phyloP scores from a whole-genome alignment of 352 stramenopile genomes.

The Globisporangium mamillatum region DNA sequence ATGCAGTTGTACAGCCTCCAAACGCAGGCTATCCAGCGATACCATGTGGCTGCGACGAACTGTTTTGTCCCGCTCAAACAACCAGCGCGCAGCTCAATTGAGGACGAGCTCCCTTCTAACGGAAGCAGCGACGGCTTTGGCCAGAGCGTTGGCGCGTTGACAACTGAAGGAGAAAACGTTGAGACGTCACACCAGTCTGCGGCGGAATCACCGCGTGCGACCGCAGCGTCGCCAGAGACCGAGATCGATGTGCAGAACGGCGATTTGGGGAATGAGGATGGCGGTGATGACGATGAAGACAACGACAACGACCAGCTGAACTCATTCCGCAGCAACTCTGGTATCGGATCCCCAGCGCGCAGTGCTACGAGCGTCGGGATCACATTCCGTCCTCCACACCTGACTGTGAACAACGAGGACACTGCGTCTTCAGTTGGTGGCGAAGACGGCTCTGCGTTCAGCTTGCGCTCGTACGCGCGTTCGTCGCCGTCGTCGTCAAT shows the following conservation, averaged over 20 bases:
- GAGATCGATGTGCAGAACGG: slow-evolving; percentile 61
- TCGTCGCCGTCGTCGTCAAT: slow-evolving; percentile 81
- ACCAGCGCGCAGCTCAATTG: slow-evolving; percentile 25
- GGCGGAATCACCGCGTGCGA: slow-evolving; percentile 60
- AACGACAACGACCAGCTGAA: background rate
- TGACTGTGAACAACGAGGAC: slow-evolving; percentile 38
- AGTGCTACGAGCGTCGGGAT: slow-evolving; percentile 2
- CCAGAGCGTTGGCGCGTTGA: slow-evolving; percentile 73
- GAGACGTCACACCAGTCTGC: slow-evolving; percentile 60
- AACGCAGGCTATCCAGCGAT: slow-evolving; percentile 83
- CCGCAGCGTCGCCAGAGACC: slow-evolving; percentile 52
- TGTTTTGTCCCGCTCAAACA: slow-evolving; percentile 49
- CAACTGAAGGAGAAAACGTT: slow-evolving; percentile 61
- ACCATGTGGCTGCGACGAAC: slow-evolving; percentile 58
- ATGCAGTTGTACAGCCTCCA: slow-evolving; percentile 85
- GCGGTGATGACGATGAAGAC: slow-evolving; percentile 22
- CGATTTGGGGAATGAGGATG: slow-evolving; percentile 20
- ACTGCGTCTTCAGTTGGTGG: slow-evolving; percentile 40
- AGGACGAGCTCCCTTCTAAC: slow-evolving; percentile 40
- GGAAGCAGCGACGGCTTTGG: slow-evolving; percentile 29
- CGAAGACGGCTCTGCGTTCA: slow-evolving; percentile 49
- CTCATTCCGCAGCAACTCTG: slow-evolving; percentile 9
- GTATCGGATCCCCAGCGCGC: slow-evolving; percentile 24
- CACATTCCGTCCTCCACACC: slow-evolving; percentile 3
- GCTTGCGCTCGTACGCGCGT: slow-evolving; percentile 60